These are phyloP conservation scores for Tolypocladium ophioglossoides DNA, from an alignment of 2,329 filamentous ascomycete genomes.

Conservation along the genomic window DNA sequence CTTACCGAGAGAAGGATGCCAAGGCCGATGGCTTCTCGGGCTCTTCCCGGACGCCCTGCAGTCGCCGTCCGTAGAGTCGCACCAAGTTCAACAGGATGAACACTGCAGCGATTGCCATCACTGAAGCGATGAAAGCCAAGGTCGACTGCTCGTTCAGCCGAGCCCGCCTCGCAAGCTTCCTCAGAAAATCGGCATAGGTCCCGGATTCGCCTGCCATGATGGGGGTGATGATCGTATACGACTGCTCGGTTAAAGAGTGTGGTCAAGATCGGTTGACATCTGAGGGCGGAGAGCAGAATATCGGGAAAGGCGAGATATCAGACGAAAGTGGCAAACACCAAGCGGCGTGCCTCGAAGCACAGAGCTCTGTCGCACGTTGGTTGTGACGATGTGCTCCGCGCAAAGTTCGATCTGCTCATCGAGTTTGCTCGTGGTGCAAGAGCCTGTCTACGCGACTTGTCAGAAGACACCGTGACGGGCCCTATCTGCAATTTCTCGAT, in stretches of 20 bases:
- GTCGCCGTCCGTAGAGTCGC: constrained; percentile 1
- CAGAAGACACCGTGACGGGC: background rate
- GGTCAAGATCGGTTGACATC: background rate
- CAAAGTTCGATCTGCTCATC: background rate
- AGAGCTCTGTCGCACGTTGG: background rate
- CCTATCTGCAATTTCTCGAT: background rate
- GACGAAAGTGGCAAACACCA: background rate
- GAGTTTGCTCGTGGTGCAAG: background rate
- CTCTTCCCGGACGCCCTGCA: background rate
- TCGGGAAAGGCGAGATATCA: background rate
- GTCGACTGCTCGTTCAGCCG: constrained; percentile 3
- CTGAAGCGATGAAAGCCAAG: constrained; percentile 2
- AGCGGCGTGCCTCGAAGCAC: background rate
- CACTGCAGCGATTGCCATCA: constrained; percentile 2
- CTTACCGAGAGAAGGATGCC: constrained; percentile 2
- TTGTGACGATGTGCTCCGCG: background rate
- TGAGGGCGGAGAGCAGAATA: background rate
- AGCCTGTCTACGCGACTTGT: background rate
- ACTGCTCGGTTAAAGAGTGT: background rate
- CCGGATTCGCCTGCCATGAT: background rate
- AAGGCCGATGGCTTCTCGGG: background rate
- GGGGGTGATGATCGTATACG: background rate
- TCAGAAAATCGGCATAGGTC: background rate
- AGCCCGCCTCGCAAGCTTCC: background rate
- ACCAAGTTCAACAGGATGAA: constrained; percentile 3